Base-by-base conservation (phyloP, 2,329 filamentous ascomycete species). In the Fusarium siculi region DNA sequence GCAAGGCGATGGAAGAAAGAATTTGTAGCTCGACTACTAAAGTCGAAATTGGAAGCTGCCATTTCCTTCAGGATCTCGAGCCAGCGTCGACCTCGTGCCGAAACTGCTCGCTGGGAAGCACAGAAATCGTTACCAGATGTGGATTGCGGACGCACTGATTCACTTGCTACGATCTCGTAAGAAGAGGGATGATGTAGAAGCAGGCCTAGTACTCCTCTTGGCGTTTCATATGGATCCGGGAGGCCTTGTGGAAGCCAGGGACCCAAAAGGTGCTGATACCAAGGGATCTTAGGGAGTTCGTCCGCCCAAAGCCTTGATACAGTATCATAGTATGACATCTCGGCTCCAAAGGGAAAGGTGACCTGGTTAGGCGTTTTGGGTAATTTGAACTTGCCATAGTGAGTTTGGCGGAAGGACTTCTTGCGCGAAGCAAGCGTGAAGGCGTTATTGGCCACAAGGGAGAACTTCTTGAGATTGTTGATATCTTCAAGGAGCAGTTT, bases 41-140 rank as follows among this genome's bases (percentile, higher is more conserved):
- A 89, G 68, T 92, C 92, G 7, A 94, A 57, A 66, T 88, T 79
- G 1, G 87, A 84, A 0, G 86, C 84, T 0, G 83, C 87, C 9
- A 91, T 68, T 66, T 91, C 88, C 0, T 82, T 77, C 0, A 89
- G 75, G 0, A 90, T 80, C 1, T 81, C 79, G 1, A 83, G 73
- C 89, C 88, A 91, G 1, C 88, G 83, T 0, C 84, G 80, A 15
- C 81, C 73, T 6, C 80, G 82, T 0, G 87, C 88, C 0, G 84
- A 81, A 2, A 88, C 73, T 0, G 90, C 77, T 2, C 79, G 81
- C 64, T 89, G 86, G 56, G 86, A 86, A 0, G 89, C 84, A 30
- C 83, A 81, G 53, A 85, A 91, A 60, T 91, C 90, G 19, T 89
- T 85, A 0, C 83, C 54, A 3, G 84, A 85, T 32, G 89, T 63